These are phyloP conservation scores for Hypoxylon trugodes DNA, from an alignment of 495 filamentous ascomycete species.

Conservation along the genomic window DNA sequence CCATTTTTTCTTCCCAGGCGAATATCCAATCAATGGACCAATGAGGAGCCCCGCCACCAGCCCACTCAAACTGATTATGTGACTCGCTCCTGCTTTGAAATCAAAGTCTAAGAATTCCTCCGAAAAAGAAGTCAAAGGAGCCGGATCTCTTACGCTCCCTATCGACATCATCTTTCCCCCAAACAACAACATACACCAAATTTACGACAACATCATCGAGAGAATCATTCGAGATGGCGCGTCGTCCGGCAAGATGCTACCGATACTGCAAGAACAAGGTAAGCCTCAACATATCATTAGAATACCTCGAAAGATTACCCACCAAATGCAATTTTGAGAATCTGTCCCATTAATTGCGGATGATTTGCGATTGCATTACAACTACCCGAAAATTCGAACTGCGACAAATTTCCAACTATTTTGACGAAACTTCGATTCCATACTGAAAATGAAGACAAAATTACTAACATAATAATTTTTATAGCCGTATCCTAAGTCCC, in stretches of 20 bases:
- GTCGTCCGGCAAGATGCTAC: conserved; percentile 98
- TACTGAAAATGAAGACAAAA: background rate
- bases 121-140: conserved; percentile 37
- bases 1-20: conserved; percentile 42
- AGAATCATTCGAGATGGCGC: conserved; percentile 89
- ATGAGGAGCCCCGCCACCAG: conserved; percentile 24
- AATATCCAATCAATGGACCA: conserved; percentile 26
- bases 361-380: conserved; percentile 21
- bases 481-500: conserved; percentile 98
- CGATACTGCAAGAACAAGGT: conserved; percentile 99
- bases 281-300: conserved; percentile 47
- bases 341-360: conserved; percentile 13
- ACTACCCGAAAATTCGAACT: conserved; percentile 1
- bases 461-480: conserved; percentile 47
- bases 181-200: conserved; percentile 50
- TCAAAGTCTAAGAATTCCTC: conserved; percentile 48
- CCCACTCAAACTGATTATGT: conserved; percentile 38
- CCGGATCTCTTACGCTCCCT: conserved; percentile 40
- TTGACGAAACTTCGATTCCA: background rate
- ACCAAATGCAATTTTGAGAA: conserved; percentile 6
- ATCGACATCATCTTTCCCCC: conserved; percentile 45
- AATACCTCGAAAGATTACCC: conserved; percentile 3
- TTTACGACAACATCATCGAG: conserved; percentile 57
- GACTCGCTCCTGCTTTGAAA: conserved; percentile 54
- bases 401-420: background rate